Base-by-base conservation (phyloP, 2,329 filamentous ascomycete species). In the Fragosphaeria purpurea region DNA sequence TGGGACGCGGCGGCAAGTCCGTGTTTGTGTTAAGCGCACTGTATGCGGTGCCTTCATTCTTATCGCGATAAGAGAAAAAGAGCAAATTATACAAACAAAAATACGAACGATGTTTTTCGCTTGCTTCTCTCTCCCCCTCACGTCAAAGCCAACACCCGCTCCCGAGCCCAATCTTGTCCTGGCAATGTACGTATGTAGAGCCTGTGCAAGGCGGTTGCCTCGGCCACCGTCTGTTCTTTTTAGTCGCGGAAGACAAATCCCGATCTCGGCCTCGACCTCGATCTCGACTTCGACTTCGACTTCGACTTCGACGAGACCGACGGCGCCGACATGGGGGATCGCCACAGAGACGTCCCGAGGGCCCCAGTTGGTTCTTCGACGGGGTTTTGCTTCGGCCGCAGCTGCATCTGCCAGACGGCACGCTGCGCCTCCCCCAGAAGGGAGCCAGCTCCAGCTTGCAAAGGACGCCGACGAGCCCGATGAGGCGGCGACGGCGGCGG, bases 161-260 rank as follows among this genome's bases (percentile, higher is more conserved):
- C 13, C 9, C 9, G n/a, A 5, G 4, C 43, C 13, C n/a, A 32
- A 22, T 39, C 10, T 8, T n/a, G 8, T 31, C 13, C 7, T 6
- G 11, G 41, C 22, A 5, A 72, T 72, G 70, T 67, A 65, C 50
- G 59, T 66, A 47, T 71, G 69, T 52, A 60, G 62, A 55, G 60
- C 63, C 41, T 72, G 69, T 47, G 57, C 63, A 13, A 61, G 59
- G 47, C 63, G 57, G 52, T 49, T 48, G 50, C 41, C 33, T 9
- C 39, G n/a, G 12, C 43, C 22, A 32, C 43, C 43, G 30, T 13
- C 32, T 7, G 3, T 46, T 6, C 4, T 41, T 3, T 2, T 38
- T 37, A 22, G 22, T 22, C 22, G 3, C 22, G 22, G 22, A 22
- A 22, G 22, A 22, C 22, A 22, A 22, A 22, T 22, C 22, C 22